Evolutionary conservation across 192 early-diverging fungal species (phyloP).

Genomic region (Linnemannia zychae): DNA sequence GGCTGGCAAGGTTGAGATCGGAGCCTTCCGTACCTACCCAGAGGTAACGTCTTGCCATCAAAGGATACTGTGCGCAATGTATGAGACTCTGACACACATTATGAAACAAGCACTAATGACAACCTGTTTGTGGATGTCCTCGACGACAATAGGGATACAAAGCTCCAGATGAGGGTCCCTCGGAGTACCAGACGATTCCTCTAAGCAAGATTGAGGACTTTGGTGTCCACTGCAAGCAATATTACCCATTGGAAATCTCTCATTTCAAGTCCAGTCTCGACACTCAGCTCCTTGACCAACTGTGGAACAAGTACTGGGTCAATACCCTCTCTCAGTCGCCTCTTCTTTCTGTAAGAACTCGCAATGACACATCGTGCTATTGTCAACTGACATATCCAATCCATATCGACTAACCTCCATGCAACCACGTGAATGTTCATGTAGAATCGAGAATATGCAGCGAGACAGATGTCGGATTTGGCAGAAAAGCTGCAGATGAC

Average conservation of each 20-base stretch:
- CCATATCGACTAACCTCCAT: background rate
- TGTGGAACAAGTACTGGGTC: slow-evolving; percentile 99
- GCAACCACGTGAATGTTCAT: background rate
- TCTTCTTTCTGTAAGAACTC: slow-evolving; percentile 77
- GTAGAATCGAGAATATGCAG: slow-evolving; percentile 86
- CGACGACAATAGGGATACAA: slow-evolving; percentile 73
- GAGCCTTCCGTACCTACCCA: slow-evolving; percentile 98
- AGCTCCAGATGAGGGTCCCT: slow-evolving; percentile 80
- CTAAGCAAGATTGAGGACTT: slow-evolving; percentile 98
- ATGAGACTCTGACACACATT: background rate
- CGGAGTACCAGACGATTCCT: slow-evolving; percentile 93
- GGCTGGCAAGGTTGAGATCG: slow-evolving; percentile 97
- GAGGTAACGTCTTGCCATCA: slow-evolving; percentile 63
- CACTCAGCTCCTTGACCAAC: slow-evolving; percentile 84
- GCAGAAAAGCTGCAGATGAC: slow-evolving; percentile 88
- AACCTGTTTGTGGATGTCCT: background rate
- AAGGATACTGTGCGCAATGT: background rate
- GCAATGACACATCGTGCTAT: background rate
- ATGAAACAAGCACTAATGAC: background rate
- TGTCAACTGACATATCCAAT: background rate
- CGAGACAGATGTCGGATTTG: slow-evolving; percentile 84
- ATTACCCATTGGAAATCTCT: slow-evolving; percentile 92
- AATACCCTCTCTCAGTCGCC: slow-evolving; percentile 95
- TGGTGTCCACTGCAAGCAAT: slow-evolving; percentile 91
- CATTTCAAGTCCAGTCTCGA: slow-evolving; percentile 96